These are phyloP conservation scores for Saitozyma podzolica DNA, from an alignment of 768 basidiomycete genomes.

Conservation along the genomic window DNA sequence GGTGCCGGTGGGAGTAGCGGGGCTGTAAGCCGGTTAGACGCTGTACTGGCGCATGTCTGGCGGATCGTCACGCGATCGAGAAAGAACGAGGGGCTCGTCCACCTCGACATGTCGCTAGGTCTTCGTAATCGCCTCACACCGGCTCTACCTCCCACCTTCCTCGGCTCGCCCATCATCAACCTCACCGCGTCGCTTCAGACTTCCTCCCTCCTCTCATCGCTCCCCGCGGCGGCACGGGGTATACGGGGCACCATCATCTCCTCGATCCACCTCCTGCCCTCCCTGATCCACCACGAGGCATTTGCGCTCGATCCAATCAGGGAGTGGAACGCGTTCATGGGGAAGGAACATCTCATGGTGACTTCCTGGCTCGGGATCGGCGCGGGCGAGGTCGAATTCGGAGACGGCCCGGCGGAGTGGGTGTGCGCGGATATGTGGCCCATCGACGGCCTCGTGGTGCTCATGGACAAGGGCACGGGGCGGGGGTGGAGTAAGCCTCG, in stretches of 20 bases:
- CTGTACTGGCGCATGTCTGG: conserved; percentile 19
- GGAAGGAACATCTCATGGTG: conserved; percentile 7
- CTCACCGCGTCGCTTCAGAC: conserved; percentile 1
- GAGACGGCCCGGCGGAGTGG: background rate
- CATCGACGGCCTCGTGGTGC: conserved; percentile 10
- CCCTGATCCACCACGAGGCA: conserved; percentile 14
- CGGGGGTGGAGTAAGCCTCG: background rate
- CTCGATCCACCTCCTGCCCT: background rate
- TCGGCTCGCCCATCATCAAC: conserved; percentile 13
- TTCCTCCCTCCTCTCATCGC: background rate
- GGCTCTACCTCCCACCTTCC: conserved; percentile 7
- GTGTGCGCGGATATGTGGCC: conserved; percentile 9
- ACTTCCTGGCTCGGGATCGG: conserved; percentile 12
- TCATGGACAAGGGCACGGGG: conserved; percentile 9
- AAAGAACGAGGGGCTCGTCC: background rate
- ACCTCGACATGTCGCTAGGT: conserved; percentile 13
- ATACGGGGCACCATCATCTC: conserved; percentile 1
- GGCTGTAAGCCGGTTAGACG: conserved; percentile 5
- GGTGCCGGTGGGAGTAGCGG: background rate
- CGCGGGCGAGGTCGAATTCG: conserved; percentile 11
- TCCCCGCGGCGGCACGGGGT: background rate
- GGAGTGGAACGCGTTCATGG: conserved; percentile 18
- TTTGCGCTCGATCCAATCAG: conserved; percentile 13
- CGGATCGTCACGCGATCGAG: conserved; percentile 3
- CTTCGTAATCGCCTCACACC: conserved; percentile 5